Evolutionary conservation across 2,329 filamentous ascomycete species (phyloP).

Genomic region (Xylariaceae sp.): DNA sequence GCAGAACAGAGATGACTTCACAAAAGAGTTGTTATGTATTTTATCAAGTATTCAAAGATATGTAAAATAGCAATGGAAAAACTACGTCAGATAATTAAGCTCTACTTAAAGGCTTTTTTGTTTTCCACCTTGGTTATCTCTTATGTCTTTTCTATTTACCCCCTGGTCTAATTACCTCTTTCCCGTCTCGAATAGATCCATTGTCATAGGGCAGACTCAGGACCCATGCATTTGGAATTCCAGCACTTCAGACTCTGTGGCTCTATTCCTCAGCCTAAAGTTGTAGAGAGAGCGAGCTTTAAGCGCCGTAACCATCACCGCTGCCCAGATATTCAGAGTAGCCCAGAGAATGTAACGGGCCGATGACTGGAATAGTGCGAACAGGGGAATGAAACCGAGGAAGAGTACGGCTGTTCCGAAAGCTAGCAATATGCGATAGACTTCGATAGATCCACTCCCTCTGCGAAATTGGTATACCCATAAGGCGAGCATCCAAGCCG

Average conservation of each 20-base stretch:
- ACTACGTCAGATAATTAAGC: background rate
- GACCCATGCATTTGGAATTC: background rate
- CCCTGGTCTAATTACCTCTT: background rate
- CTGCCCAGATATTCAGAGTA: background rate
- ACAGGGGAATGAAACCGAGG: background rate
- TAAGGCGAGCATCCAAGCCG: background rate
- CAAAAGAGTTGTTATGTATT: slow-evolving; percentile 3
- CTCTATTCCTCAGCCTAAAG: background rate
- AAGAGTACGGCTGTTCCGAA: background rate
- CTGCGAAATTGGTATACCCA: background rate
- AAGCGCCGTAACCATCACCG: background rate
- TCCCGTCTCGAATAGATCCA: background rate
- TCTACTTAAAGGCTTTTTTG: background rate
- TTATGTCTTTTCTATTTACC: background rate
- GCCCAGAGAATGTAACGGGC: background rate
- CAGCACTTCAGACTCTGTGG: background rate
- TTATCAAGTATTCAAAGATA: slow-evolving; percentile 2
- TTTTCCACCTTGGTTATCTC: background rate
- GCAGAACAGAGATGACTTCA: slow-evolving; percentile 1
- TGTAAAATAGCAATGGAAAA: background rate
- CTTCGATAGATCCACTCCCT: background rate
- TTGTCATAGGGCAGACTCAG: background rate
- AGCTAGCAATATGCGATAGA: background rate
- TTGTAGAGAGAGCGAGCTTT: background rate
- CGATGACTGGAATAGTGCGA: background rate